Evolutionary conservation across 768 basidiomycete species (phyloP).

Genomic region (Lactarius psammicola): DNA sequence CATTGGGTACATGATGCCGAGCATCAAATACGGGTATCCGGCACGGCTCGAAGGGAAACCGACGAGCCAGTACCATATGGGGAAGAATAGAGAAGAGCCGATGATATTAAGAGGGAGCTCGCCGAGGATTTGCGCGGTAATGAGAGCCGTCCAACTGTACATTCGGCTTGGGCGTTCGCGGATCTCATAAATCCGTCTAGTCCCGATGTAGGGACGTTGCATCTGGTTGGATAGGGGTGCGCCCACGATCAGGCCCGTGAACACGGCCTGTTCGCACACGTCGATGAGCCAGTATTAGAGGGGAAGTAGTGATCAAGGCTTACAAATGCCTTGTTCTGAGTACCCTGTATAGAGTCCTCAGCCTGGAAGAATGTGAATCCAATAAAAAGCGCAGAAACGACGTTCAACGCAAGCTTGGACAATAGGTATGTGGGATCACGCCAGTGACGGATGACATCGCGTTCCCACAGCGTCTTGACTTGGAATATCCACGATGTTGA

Average conservation of each 20-base stretch:
- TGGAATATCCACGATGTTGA: constrained; percentile 43
- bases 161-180: constrained; percentile 45
- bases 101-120: constrained; percentile 48
- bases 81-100: constrained; percentile 42
- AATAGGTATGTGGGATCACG: constrained; percentile 42
- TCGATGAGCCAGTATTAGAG: neutral
- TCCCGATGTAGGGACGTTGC: constrained; percentile 42
- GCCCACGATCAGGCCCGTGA: constrained; percentile 37
- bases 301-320: constrained; percentile 9
- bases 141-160: constrained; percentile 43
- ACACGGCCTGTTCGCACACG: constrained; percentile 34
- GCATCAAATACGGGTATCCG: constrained; percentile 42
- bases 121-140: constrained; percentile 39
- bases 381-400: constrained; percentile 38
- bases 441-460: constrained; percentile 39
- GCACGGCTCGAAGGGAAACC: constrained; percentile 40
- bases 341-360: constrained; percentile 40
- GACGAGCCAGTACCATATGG: constrained; percentile 52
- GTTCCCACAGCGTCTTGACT: constrained; percentile 34
- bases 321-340: constrained; percentile 46
- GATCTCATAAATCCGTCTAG: constrained; percentile 41
- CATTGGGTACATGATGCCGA: constrained; percentile 41
- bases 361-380: constrained; percentile 46
- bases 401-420: constrained; percentile 40
- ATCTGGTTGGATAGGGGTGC: constrained; percentile 43